A percentile compares a stretch with the other conserved stretches of the same genome.
phyloP scores from a whole-genome alignment of 2,329 filamentous ascomycete genomes.

The Sclerotinia trifoliorum region DNA sequence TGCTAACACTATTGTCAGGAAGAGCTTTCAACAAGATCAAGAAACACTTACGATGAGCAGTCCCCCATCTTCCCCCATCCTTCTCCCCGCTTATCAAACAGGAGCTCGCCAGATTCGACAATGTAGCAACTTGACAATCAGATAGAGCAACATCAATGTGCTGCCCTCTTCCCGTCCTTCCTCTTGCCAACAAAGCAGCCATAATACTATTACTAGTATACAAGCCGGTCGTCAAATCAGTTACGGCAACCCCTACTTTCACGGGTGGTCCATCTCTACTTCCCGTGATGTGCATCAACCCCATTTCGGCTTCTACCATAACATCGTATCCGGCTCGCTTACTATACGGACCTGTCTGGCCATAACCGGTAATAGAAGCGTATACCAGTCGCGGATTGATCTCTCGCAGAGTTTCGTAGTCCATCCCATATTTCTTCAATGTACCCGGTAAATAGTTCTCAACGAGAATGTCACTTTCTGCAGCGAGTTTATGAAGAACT shows the following conservation, averaged over 20 bases:
- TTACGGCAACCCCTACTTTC: conserved; percentile 96
- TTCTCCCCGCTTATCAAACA: conserved; percentile 83
- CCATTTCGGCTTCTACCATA: conserved; percentile 98
- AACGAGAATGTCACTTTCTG: conserved; percentile 86
- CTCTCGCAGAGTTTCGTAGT: conserved; percentile 75
- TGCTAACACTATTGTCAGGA: conserved; percentile 49
- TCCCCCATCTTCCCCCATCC: conserved; percentile 91
- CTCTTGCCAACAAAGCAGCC: conserved; percentile 80
- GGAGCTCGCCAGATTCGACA: conserved; percentile 94
- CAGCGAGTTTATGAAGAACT: conserved; percentile 80
- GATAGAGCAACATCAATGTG: conserved; percentile 89
- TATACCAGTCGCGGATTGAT: conserved; percentile 90
- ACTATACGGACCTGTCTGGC: conserved; percentile 88
- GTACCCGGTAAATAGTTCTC: conserved; percentile 95
- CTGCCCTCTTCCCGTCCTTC: conserved; percentile 75
- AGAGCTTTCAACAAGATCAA: no score
- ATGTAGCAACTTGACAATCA: conserved; percentile 90
- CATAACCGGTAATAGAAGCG: conserved; percentile 94
- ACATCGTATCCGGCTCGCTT: conserved; percentile 93
- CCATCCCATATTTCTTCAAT: conserved; percentile 85
- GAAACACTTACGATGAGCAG: conserved; percentile 74
- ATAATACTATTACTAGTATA: conserved; percentile 96
- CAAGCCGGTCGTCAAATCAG: conserved; percentile 89
- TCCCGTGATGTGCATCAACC: conserved; percentile 97
- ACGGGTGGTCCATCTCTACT: conserved; percentile 84